Conservation (phyloP, 2,329 filamentous ascomycete genomes). For the Ophiostoma piceae region DNA sequence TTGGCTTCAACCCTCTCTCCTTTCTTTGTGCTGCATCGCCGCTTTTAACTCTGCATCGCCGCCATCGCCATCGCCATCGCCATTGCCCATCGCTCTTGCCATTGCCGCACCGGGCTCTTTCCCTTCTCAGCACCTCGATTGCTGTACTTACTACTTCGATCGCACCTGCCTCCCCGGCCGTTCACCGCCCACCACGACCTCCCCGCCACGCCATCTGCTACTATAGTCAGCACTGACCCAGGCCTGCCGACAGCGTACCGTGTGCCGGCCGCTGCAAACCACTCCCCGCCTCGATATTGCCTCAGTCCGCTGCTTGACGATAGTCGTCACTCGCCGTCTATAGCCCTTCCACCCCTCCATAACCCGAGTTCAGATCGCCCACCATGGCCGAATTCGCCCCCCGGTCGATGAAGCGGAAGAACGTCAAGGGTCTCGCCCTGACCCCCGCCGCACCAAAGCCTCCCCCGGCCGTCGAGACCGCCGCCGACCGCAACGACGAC, state of each 20-base stretch:
- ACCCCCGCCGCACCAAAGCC: conserved; percentile 70
- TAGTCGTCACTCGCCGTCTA: neutral
- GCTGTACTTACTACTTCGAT: neutral
- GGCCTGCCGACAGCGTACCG: neutral
- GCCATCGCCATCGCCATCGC: conserved; percentile 6
- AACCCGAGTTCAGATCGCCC: conserved; percentile 12
- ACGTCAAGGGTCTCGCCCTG: conserved; percentile 87
- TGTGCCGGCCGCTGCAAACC: conserved; percentile 1
- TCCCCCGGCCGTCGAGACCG: conserved; percentile 66
- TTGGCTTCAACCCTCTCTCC: neutral
- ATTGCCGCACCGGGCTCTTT: neutral
- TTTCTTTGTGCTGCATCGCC: conserved; percentile 10
- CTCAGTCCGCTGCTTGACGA: neutral
- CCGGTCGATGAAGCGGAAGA: conserved; percentile 96
- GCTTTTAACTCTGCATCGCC: conserved; percentile 2
- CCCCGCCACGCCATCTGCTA: neutral
- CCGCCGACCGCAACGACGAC: conserved; percentile 55
- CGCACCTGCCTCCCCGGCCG: conserved; percentile 18
- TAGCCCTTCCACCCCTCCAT: neutral
- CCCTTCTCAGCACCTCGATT: conserved; percentile 14
- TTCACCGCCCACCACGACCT: conserved; percentile 17
- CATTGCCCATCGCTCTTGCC: neutral
- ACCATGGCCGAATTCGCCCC: conserved; percentile 61
- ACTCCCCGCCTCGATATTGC: neutral
- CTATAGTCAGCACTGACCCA: neutral